A percentile compares a stretch with the other conserved stretches of the same genome.
Conservation (phyloP, 2,329 filamentous ascomycete species). For the Huntiella abstrusa region DNA sequence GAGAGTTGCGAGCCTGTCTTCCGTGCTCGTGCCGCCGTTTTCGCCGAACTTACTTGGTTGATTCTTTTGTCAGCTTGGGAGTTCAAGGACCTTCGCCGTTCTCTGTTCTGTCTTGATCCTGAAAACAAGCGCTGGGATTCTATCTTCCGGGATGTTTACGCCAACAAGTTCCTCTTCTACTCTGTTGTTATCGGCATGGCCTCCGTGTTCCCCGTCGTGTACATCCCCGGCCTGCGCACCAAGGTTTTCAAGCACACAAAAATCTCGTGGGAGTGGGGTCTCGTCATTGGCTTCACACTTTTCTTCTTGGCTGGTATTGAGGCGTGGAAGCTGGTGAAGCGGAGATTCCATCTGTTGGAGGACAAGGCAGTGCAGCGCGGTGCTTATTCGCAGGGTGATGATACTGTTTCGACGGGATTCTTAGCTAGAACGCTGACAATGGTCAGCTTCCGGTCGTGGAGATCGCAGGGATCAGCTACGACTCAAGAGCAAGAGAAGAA, state of each 20-base stretch:
- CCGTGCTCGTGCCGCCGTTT: constrained; percentile 52
- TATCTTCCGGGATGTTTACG: constrained; percentile 43
- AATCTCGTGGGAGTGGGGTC: constrained; percentile 59
- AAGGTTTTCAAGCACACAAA: constrained; percentile 53
- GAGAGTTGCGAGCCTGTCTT: constrained; percentile 42
- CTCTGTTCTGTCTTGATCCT: constrained; percentile 48
- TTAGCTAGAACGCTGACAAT: constrained; percentile 32
- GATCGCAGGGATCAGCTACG: constrained; percentile 14
- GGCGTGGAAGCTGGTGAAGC: constrained; percentile 52
- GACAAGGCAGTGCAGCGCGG: constrained; percentile 31
- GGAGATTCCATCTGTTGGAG: constrained; percentile 32
- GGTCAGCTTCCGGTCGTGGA: constrained; percentile 31
- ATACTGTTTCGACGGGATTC: constrained; percentile 20
- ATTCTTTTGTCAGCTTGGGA: constrained; percentile 62
- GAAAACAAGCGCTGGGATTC: constrained; percentile 31
- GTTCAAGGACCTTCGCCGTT: constrained; percentile 53
- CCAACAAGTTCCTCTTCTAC: constrained; percentile 54
- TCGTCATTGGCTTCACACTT: constrained; percentile 43
- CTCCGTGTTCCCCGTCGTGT: constrained; percentile 49
- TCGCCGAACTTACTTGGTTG: constrained; percentile 54
- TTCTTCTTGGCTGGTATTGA: constrained; percentile 51
- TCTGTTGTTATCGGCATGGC: constrained; percentile 40
- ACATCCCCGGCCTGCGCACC: constrained; percentile 52
- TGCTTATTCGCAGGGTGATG: constrained; percentile 32
- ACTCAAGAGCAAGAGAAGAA: too few species aligned